phyloP scores from a whole-genome alignment of 2,329 filamentous ascomycete species.

The Xylaria sp. region DNA sequence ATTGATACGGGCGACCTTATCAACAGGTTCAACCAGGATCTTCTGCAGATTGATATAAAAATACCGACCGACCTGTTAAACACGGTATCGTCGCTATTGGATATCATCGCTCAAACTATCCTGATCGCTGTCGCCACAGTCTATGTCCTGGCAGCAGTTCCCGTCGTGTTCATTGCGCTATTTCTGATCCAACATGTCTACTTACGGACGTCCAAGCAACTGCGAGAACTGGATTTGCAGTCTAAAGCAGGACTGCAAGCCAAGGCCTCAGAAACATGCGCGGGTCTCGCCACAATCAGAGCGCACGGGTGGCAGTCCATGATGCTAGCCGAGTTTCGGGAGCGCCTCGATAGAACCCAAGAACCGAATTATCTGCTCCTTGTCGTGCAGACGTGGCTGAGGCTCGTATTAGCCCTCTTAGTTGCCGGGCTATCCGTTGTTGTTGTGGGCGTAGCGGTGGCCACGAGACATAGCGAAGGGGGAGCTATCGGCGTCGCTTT shows the following conservation, averaged over 20 bases:
- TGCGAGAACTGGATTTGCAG: conserved; percentile 60
- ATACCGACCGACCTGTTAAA: conserved; percentile 40
- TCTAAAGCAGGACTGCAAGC: conserved; percentile 60
- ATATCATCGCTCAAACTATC: conserved; percentile 53
- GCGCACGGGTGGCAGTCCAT: conserved; percentile 58
- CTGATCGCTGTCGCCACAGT: conserved; percentile 55
- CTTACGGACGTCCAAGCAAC: conserved; percentile 59
- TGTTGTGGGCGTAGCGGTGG: conserved; percentile 58
- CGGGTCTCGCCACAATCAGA: conserved; percentile 57
- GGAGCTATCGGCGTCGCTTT: conserved; percentile 53
- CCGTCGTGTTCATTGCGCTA: conserved; percentile 52
- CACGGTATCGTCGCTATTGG: conserved; percentile 34
- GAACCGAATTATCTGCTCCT: conserved; percentile 64
- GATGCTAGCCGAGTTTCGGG: conserved; percentile 49
- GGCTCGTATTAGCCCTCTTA: conserved; percentile 62
- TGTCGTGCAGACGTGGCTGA: conserved; percentile 65
- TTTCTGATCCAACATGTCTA: conserved; percentile 58
- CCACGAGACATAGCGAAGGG: conserved; percentile 47
- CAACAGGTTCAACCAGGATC: conserved; percentile 47
- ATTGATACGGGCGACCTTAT: conserved; percentile 44
- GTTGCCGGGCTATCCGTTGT: conserved; percentile 61
- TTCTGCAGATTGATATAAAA: conserved; percentile 41
- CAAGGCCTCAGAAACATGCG: conserved; percentile 57
- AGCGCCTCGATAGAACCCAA: conserved; percentile 60
- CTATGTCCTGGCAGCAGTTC: conserved; percentile 54